Percentiles rank a stretch among this genome's conserved stretches.
Conservation (phyloP, 495 filamentous ascomycete genomes). For the Trichocladium antarcticum region DNA sequence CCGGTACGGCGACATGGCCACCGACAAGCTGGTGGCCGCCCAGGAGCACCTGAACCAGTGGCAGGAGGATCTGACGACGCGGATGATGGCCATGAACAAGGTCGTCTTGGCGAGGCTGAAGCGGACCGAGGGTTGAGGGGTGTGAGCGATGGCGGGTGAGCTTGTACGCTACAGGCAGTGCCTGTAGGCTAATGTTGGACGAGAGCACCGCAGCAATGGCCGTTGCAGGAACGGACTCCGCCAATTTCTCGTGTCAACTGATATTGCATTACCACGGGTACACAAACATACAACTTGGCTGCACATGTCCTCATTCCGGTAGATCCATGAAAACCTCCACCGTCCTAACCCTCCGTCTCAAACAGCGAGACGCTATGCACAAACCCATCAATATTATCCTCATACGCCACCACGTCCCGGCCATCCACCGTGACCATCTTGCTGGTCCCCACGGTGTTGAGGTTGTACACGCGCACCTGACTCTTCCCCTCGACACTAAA, state of each 20-base stretch:
- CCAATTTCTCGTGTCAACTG: too few species aligned
- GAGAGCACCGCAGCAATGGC: too few species aligned
- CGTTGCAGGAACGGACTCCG: too few species aligned
- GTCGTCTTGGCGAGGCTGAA: constrained; percentile 8
- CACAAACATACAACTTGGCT: too few species aligned
- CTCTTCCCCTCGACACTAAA: constrained; percentile 42
- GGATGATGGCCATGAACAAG: constrained; percentile 14
- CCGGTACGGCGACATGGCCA: constrained; percentile 8
- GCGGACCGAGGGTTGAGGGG: neutral
- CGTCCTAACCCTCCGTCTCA: neutral
- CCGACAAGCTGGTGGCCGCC: neutral
- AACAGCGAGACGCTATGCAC: constrained; percentile 15
- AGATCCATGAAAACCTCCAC: too few species aligned
- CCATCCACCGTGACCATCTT: constrained; percentile 41
- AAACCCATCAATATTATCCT: constrained; percentile 40
- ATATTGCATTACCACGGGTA: too few species aligned
- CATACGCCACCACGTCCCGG: constrained; percentile 36
- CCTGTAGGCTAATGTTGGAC: too few species aligned
- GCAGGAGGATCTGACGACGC: constrained; percentile 16
- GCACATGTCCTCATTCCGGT: too few species aligned
- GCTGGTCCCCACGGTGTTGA: constrained; percentile 41
- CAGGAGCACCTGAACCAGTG: constrained; percentile 9
- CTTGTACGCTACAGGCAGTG: too few species aligned
- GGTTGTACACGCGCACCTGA: constrained; percentile 35
- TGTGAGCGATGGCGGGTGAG: too few species aligned